Evolutionary conservation across 2,329 filamentous ascomycete genomes (phyloP), one percentile per base, ranked within the genome.

Genomic region (Orbilia brochopaga): DNA sequence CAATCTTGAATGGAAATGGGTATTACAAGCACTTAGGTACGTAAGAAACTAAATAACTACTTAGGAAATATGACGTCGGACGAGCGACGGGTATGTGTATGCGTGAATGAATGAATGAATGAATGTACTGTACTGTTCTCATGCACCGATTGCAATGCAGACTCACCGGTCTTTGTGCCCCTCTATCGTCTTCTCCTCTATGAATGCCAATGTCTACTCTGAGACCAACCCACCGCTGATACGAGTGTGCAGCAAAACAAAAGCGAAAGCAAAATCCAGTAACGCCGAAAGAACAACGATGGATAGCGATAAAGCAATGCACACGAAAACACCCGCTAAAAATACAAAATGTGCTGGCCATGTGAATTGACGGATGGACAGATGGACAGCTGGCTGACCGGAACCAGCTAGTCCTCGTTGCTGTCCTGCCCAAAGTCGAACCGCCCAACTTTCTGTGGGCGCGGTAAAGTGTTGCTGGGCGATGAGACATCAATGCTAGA

Each of bases 401-500:
- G 44, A 15, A 30, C 62, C 52, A 21, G 40, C 51, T 23, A 51
- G 30, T 56, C 15, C 30, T 51, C 50, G 19, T 51, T 51, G 10
- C 15, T 35, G 23, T 44, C 53, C 32, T n/a, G 21, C 42, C 21
- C 42, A 42, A 50, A n/a, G 21, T 37, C 23, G 32, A 21, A 58
- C 37, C 37, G 11, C 13, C 37, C 37, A 4, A 17, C 37, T 17
- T 42, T 42, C 2, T 42, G 37, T 7, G 54, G 50, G 24, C 48
- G 30, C 2, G 52, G 48, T 10, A 50, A 30, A 32, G 21, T 46
- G 23, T 21, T 50, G 3, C 48, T 50, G 1, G 63, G 63, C 11
- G 63, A 67, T 27, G 55, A 24, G 15, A 60, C 35, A 1, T 50
- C 37, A 10, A 56, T 56, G 27, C 44, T 46, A 6, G 64, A 7